Evolutionary conservation across 352 stramenopile genomes (phyloP).

Genomic region (Blastocystis sp.): DNA sequence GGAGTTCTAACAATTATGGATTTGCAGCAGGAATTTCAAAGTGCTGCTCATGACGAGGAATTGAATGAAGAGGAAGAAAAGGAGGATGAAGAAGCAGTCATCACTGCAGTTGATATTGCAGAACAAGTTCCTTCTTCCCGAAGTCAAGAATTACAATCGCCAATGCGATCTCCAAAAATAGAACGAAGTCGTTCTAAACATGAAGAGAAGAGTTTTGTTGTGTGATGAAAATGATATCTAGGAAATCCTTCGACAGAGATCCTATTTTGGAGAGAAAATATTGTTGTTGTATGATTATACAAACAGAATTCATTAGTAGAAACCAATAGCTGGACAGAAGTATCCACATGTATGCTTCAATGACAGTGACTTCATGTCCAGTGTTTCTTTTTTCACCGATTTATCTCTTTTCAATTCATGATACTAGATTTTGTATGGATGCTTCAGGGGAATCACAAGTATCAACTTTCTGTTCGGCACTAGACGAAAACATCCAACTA

Average conservation of each 20-base stretch:
- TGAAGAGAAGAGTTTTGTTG: not conserved
- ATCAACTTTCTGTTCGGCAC: not conserved
- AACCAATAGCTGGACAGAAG: not conserved
- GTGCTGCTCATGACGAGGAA: slow-evolving; percentile 19
- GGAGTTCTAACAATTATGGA: slow-evolving; percentile 3
- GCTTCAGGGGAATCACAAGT: too few relatives aligned
- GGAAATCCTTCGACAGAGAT: not conserved
- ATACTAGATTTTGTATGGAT: not conserved
- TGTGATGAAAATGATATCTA: not conserved
- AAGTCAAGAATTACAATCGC: not conserved
- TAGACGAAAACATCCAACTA: not conserved
- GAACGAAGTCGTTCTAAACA: not conserved
- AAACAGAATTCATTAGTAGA: not conserved
- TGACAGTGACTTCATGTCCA: not conserved
- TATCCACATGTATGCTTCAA: not conserved
- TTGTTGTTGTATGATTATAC: not conserved
- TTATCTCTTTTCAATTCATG: not conserved
- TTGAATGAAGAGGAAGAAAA: not conserved
- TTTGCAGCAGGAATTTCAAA: slow-evolving; percentile 53
- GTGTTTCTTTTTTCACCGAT: not conserved
- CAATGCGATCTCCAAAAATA: not conserved
- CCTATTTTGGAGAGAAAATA: not conserved
- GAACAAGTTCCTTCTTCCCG: not conserved
- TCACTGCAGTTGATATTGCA: not conserved
- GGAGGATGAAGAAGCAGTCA: slow-evolving; percentile 10